These are phyloP conservation scores for Pharnaceum exiguum DNA, from an alignment of 148 eudicot genomes.

Conservation along the genomic window DNA sequence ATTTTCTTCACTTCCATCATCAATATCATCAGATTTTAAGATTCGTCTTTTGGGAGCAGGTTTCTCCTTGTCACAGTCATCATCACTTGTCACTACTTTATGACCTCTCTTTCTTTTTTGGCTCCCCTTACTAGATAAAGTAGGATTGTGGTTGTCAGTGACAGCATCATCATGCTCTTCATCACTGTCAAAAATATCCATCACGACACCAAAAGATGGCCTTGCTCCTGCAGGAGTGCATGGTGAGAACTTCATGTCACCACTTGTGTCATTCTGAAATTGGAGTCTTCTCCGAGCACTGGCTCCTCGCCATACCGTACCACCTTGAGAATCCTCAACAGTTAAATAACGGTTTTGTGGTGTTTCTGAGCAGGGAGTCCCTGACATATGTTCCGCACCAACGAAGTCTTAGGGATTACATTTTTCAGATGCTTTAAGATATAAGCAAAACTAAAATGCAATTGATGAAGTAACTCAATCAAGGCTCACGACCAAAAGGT, in stretches of 20 bases:
- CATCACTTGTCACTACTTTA: constrained; percentile 47
- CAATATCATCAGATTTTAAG: constrained; percentile 8
- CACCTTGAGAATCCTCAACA: constrained; percentile 1
- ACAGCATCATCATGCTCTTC: constrained; percentile 38
- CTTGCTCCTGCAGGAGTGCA: constrained; percentile 41
- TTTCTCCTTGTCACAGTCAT: constrained; percentile 14
- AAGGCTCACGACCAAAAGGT: too few species aligned
- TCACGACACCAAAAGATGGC: constrained; percentile 16
- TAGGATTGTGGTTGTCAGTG: neutral
- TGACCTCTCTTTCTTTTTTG: constrained; percentile 49
- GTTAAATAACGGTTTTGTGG: neutral
- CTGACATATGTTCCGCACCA: constrained; percentile 1
- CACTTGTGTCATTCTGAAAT: constrained; percentile 29
- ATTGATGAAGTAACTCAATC: too few species aligned
- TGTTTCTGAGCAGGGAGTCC: neutral
- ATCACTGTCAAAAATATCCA: constrained; percentile 44
- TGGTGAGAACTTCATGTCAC: constrained; percentile 44
- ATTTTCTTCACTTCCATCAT: constrained; percentile 17
- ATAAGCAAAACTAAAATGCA: too few species aligned
- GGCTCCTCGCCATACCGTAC: neutral
- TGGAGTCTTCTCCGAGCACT: constrained; percentile 33
- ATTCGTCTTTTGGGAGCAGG: constrained; percentile 16
- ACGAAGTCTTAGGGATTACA: neutral
- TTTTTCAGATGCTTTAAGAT: neutral
- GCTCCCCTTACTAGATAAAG: neutral